Evolutionary conservation across 208 protist species (phyloP).

Genomic region (Crithidia mellificae): DNA sequence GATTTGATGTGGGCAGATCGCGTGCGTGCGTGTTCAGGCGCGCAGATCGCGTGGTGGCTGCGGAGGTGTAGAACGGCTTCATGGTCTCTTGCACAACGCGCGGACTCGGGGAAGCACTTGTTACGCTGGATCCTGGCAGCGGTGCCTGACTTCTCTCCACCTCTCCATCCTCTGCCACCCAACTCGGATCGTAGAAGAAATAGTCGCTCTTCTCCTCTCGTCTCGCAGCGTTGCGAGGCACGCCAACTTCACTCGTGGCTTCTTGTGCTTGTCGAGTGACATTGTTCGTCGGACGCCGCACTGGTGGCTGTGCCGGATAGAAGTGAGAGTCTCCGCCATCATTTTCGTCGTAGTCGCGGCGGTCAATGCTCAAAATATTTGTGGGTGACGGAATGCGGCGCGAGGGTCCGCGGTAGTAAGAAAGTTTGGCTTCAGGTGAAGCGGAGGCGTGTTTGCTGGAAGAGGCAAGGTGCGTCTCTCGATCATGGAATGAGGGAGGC

Average conservation of each 20-base stretch:
- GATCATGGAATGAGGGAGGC: neutral
- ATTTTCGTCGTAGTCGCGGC: slow-evolving; percentile 14
- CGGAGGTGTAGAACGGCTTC: neutral
- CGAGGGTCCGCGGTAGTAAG: slow-evolving; percentile 5
- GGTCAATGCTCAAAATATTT: slow-evolving; percentile 22
- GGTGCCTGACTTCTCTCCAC: neutral
- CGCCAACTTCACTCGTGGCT: neutral
- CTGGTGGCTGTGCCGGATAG: neutral
- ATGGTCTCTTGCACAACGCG: neutral
- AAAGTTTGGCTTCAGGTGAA: slow-evolving; percentile 2
- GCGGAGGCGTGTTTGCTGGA: neutral
- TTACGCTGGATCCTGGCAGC: neutral
- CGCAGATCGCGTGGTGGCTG: neutral
- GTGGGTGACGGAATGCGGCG: slow-evolving; percentile 12
- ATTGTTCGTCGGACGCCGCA: neutral
- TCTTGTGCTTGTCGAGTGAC: neutral
- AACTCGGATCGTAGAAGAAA: slow-evolving; percentile 14
- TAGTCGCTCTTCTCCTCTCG: neutral
- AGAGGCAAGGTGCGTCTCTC: too few species aligned
- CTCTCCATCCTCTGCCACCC: neutral
- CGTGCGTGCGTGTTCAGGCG: neutral
- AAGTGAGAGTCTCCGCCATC: neutral
- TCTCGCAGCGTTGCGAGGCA: neutral
- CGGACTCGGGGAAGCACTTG: neutral
- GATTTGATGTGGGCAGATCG: neutral